Conservation (phyloP, 2,329 filamentous ascomycete genomes). For the Hypomyces rosellus region DNA sequence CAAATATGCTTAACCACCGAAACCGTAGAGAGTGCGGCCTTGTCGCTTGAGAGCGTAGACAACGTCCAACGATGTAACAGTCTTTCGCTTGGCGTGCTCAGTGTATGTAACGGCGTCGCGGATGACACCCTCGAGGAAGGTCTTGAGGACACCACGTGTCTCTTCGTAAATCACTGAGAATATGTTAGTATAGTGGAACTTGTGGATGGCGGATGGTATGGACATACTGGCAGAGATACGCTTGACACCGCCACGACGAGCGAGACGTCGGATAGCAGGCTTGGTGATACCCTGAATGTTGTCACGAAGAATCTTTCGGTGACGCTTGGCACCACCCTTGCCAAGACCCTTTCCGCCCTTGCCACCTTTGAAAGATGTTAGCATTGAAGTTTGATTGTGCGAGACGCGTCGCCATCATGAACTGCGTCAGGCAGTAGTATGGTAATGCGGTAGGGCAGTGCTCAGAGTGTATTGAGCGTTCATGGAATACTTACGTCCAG, state of each 20-base stretch:
- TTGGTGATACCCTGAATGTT: conserved; percentile 99
- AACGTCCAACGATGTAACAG: conserved; percentile 63
- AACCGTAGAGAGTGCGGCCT: conserved; percentile 77
- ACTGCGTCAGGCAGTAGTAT: too few species aligned
- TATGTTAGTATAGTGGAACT: not conserved
- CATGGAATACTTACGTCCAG: conserved; percentile 28
- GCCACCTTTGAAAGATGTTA: conserved; percentile 52
- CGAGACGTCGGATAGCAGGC: conserved; percentile 96
- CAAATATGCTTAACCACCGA: conserved; percentile 63
- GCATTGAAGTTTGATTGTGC: not conserved
- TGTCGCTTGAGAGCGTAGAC: conserved; percentile 64
- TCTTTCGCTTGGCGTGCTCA: conserved; percentile 77
- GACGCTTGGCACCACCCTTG: conserved; percentile 97
- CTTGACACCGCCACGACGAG: conserved; percentile 99
- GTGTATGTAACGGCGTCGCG: conserved; percentile 73
- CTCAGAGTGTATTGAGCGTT: too few species aligned
- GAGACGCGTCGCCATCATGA: not conserved
- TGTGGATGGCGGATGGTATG: not conserved
- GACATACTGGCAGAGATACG: conserved; percentile 90
- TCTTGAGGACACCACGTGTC: conserved; percentile 71
- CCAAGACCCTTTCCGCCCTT: conserved; percentile 97
- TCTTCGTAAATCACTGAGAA: conserved; percentile 66
- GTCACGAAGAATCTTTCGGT: conserved; percentile 98
- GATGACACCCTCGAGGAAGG: conserved; percentile 71
- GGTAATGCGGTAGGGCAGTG: not conserved